Percentiles rank a stretch among this genome's conserved stretches.
Evolutionary conservation across 2,329 filamentous ascomycete genomes (phyloP).

Genomic region (Botrytis aclada): DNA sequence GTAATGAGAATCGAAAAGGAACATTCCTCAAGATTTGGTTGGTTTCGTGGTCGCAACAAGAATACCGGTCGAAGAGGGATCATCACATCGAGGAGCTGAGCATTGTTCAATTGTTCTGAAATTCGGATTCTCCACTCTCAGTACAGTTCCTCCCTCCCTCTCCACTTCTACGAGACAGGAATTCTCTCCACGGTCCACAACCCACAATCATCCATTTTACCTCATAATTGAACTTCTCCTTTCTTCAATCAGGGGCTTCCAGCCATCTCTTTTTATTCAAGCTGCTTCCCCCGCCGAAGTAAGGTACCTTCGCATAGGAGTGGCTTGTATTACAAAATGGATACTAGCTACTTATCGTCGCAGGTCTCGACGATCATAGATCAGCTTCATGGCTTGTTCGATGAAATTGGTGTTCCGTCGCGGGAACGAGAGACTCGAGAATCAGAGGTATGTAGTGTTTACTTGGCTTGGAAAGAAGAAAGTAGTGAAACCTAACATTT

Average conservation of each 20-base stretch:
- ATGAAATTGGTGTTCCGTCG: conserved; percentile 92
- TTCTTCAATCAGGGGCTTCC: conserved; percentile 10
- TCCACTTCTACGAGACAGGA: conserved; percentile 6
- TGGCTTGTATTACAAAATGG: conserved; percentile 53
- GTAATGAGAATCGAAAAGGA: not conserved
- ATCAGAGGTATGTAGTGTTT: conserved; percentile 65
- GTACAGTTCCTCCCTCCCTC: not conserved
- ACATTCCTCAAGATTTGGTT: not conserved
- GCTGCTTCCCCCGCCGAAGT: not conserved
- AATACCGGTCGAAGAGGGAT: not conserved
- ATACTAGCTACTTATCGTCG: conserved; percentile 87
- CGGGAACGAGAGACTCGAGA: conserved; percentile 91
- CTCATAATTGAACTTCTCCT: conserved; percentile 10
- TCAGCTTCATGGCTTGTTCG: conserved; percentile 91
- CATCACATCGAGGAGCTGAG: not conserved
- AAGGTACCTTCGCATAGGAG: not conserved
- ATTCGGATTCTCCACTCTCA: conserved; percentile 11
- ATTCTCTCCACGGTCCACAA: conserved; percentile 11
- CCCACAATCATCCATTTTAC: conserved; percentile 9
- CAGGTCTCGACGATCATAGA: conserved; percentile 93
- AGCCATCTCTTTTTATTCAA: conserved; percentile 4
- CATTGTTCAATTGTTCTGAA: conserved; percentile 13
- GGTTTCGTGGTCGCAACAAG: not conserved
- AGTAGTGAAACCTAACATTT: conserved; percentile 24
- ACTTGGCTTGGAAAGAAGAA: not conserved